Conservation (phyloP, 495 filamentous ascomycete species). For the Neurospora discreta region DNA sequence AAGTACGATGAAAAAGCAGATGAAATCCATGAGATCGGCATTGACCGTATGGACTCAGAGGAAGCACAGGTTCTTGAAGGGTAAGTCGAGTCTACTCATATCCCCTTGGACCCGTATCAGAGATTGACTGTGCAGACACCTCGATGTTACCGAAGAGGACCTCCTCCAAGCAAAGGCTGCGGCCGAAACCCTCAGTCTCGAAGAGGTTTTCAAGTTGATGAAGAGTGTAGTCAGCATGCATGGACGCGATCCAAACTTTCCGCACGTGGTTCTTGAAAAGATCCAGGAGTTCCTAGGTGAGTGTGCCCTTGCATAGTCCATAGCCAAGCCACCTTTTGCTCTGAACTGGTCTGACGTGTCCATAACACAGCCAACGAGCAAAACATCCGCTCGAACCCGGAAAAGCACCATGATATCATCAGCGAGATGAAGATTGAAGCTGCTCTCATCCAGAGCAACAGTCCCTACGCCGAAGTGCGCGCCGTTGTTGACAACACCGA, state of each 20-base stretch:
- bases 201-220: conserved; percentile 17
- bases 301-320: not conserved
- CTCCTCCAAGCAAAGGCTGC: conserved; percentile 18
- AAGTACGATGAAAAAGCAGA: not conserved
- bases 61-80: not conserved
- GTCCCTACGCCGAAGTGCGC: conserved; percentile 39
- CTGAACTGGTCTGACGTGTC: not conserved
- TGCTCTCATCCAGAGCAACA: conserved; percentile 32
- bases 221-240: conserved; percentile 16
- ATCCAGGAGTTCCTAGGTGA: conserved; percentile 18
- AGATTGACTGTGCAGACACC: conserved; percentile 2
- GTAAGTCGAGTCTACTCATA: not conserved
- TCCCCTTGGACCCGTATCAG: not conserved
- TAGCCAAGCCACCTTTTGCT: not conserved
- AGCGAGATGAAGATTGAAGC: conserved; percentile 33
- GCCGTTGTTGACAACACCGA: conserved; percentile 39
- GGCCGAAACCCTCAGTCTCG: conserved; percentile 15
- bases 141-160: conserved; percentile 20
- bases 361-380: conserved; percentile 21
- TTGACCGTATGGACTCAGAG: not conserved
- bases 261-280: conserved; percentile 12
- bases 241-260: conserved; percentile 22
- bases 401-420: conserved; percentile 25
- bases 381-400: conserved; percentile 22
- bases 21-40: not conserved